Conservation (phyloP, 2,329 filamentous ascomycete species). For the Colletotrichum sidae region DNA sequence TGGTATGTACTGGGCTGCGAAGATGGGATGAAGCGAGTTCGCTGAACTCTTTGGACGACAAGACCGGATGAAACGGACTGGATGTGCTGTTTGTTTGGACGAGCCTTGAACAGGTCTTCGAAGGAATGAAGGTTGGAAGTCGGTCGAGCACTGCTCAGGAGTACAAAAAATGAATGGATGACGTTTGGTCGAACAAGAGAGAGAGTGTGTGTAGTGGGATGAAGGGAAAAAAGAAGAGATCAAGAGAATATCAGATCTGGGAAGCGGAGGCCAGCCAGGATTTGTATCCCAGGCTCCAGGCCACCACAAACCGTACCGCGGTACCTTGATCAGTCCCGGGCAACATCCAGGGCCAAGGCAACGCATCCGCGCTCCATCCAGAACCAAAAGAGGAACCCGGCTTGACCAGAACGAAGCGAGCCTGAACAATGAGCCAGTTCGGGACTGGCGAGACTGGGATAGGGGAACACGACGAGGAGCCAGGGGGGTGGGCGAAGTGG, state of each 20-base stretch:
- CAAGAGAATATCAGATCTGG: constrained; percentile 1
- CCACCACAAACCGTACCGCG: no score
- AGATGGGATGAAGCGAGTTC: constrained; percentile 36
- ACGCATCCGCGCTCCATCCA: not conserved
- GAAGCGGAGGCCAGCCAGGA: constrained; percentile 31
- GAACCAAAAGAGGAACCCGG: not conserved
- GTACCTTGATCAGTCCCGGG: not conserved
- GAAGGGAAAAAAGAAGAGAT: constrained; percentile 20
- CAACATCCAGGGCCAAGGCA: not conserved
- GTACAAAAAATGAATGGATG: constrained; percentile 29
- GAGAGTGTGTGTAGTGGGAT: constrained; percentile 29
- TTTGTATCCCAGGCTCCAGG: constrained; percentile 27
- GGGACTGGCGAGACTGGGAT: constrained; percentile 34
- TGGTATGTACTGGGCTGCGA: constrained; percentile 26
- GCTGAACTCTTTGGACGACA: constrained; percentile 34
- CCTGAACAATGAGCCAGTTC: constrained; percentile 20
- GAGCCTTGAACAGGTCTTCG: constrained; percentile 27
- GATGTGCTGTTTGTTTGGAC: constrained; percentile 15
- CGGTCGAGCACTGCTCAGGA: constrained; percentile 37
- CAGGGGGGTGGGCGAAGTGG: constrained; percentile 11
- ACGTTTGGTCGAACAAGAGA: constrained; percentile 34
- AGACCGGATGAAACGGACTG: constrained; percentile 26
- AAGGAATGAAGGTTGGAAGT: constrained; percentile 35
- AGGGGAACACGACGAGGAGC: constrained; percentile 27
- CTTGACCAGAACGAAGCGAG: constrained; percentile 1